Evolutionary conservation across 352 stramenopile genomes (phyloP).

Genomic region (Albugo candida): DNA sequence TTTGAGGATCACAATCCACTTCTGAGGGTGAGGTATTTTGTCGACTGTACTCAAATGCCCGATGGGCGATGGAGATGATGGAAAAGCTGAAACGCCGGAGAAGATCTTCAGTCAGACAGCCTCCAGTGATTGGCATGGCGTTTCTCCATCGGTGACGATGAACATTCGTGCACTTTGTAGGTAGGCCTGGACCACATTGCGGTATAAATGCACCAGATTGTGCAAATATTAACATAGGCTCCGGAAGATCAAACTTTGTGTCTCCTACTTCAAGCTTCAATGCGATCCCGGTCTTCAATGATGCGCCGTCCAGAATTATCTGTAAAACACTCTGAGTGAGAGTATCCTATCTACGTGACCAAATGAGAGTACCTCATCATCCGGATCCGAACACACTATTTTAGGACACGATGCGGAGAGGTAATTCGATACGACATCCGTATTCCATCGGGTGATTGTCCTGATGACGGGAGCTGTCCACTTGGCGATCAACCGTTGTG

Average conservation of each 20-base stretch:
- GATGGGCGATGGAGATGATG: no score
- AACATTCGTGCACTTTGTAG: no score
- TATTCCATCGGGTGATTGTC: slow-evolving; percentile 62
- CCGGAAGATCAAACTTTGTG: slow-evolving; percentile 1
- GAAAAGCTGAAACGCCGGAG: no score
- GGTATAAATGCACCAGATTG: no score
- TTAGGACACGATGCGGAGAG: slow-evolving; percentile 51
- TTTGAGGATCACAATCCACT: no score
- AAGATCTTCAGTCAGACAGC: no score
- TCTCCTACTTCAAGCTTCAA: slow-evolving; percentile 33
- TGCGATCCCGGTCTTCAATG: slow-evolving; percentile 62
- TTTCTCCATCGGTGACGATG: no score
- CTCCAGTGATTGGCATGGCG: no score
- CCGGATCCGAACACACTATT: slow-evolving; percentile 58
- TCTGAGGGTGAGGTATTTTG: no score
- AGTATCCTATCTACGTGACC: neutral
- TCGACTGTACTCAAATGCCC: no score
- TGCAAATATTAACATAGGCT: neutral
- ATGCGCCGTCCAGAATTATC: slow-evolving; percentile 66
- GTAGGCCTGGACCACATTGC: no score
- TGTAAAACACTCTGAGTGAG: neutral
- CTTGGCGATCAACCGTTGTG: slow-evolving; percentile 48
- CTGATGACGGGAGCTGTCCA: slow-evolving; percentile 49
- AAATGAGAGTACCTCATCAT: slow-evolving; percentile 23
- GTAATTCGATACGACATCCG: slow-evolving; percentile 59